Evolutionary conservation across 345 rosid species (phyloP), one percentile per base, ranked within the genome.

Genomic region (Linum tenue): DNA sequence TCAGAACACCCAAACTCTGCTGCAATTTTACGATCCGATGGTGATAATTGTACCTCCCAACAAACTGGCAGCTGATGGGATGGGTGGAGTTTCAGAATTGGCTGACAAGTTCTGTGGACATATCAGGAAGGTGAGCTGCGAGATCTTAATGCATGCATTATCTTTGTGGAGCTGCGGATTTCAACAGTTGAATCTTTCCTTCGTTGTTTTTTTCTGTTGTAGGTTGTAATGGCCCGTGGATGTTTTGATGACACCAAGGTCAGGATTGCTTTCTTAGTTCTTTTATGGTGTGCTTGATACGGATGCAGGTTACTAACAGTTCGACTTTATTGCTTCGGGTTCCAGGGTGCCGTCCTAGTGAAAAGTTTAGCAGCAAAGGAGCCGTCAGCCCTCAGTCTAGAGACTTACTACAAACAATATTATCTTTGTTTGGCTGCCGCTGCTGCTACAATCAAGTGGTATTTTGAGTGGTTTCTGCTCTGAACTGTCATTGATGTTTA

Each of bases 211-310:
- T 22, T 22, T 22, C 31, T 22, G 31, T 22, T 22, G 0, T 78
- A 94, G 99, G 89, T 83, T 70, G 87, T 86, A 60, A 75, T 88
- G 81, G 84, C 90, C 35, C 96, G 99, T 56, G 85, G 96, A 63
- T 88, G 95, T 82, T 94, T 90, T 65, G 96, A 90, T 70, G 99
- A 94, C 76, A 94, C 99, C 44, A 94, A 88, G 99, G 99, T 94
- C 72, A 37, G 51, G 65, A 64, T 16, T 39, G 53, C 64, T 63
- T 40, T 51, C 60, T 56, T 66, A 37, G 37, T 68, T 14, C 39
- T 77, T 63, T 38, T 43, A 9, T 17, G 55, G 67, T 56, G 42
- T 74, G 15, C 53, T 66, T 53, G 69, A 67, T 63, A 62, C 36
- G 56, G 59, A 57, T 67, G 64, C 37, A 12, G 71, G 5, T 72